Base-by-base conservation (phyloP, 805 yeast genomes). In the Cyberlindnera xylosilytica region DNA sequence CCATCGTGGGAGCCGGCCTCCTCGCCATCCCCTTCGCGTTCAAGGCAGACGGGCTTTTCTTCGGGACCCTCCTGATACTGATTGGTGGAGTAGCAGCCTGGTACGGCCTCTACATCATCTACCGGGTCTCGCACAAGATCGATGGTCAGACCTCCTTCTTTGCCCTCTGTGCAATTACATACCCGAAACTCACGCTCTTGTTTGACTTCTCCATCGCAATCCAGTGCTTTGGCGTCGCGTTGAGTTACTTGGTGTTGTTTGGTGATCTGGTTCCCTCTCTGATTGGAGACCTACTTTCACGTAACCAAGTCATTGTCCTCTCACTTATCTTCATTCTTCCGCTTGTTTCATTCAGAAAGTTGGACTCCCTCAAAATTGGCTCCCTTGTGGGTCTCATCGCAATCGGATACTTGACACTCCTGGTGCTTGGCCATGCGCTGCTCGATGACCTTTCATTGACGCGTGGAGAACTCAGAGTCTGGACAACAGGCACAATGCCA, bases 1-100 rank as follows among this genome's bases (percentile, higher is more conserved):
- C 93, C 20, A 83, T 86, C 42, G 73, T 86, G 11, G 95, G 95
- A 6, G 88, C 93, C 0, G 95, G 95, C 1, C 68, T 84, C 32
- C 69, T 85, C 19, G 87, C 90, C 12, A 76, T 85, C 66, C 90
- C 93, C 0, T 79, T 70, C 47, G 86, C 88, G 1, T 79, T 83
- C 63, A 70, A 73, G 42, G 73, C 83, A 20, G 87, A 84, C 58
- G 88, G 90, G 6, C 56, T 83, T 2, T 42, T 77, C 9, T 64
- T 79, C 20, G 93, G 93, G 2, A 51, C 71, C 0, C 32, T 69
- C 3, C 67, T 86, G 27, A 70, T 83, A 9, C 16, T 81, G 1
- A 42, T 82, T 33, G 87, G 88, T 1, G 88, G 87, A 2, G 33
- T 72, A 5, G 75, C 87, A 0, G 79, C 88, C 12, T 79, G 81